Base-by-base conservation (phyloP, 768 basidiomycete genomes). In the Boletus pseudo-olivaceus region DNA sequence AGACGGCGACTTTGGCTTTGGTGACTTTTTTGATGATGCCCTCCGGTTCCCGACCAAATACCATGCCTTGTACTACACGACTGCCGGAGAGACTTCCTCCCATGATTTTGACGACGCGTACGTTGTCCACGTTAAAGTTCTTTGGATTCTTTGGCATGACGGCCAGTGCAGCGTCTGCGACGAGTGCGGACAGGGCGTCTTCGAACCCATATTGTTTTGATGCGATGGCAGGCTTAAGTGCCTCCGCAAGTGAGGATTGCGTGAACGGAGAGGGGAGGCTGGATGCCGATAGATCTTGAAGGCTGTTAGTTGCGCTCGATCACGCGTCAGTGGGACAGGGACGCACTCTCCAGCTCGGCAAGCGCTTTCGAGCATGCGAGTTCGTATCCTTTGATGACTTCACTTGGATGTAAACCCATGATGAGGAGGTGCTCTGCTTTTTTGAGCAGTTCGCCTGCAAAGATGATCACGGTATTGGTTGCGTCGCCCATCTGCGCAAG, bases 61-160 rank as follows among this genome's bases (percentile, higher is more conserved):
- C 97, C 97, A 99, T 99, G 47, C 97, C 97, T 59, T 90, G 83
- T 6, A 99, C 89, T 6, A 99, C 95, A 52, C 80, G 83, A 72
- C 93, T 96, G 23, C 78, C 81, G 4, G 84, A 71, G n/a, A 99
- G 74, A 63, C 81, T 89, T 32, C 97, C 92, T 52, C 97, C 97
- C 84, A 99, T 88, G 57, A 99, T 98, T 75, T 98, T 99, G 64
- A 99, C 97, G 26, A 99, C 96, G 10, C 97, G 85, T 0, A 99
- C 91, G 63, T 94, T 95, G 72, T 99, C 97, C 29, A 98, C 94
- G 72, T 97, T 98, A 82, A 98, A 99, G 72, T 92, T 87, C 67
- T 88, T 87, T 8, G 84, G 83, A 67, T 90, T 91, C 2, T 78
- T 68, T 5, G 93, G 92, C 94, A 98, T 97, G 61, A 98, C 88